Base-by-base conservation (phyloP, 169 alveolate species). In the Cryptosporidium xiaoi region DNA sequence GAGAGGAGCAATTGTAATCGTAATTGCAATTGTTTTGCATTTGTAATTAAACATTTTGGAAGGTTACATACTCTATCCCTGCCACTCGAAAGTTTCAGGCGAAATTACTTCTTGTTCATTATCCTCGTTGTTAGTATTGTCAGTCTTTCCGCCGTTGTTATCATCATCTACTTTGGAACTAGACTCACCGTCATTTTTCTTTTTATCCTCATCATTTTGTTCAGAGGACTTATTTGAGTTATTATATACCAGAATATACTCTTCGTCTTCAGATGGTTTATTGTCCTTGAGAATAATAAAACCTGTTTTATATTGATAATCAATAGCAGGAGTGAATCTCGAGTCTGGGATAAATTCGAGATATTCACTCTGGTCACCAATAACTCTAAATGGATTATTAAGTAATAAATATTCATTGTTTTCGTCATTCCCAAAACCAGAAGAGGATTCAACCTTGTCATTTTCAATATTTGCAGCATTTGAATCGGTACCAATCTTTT, bases 331-430 rank as follows among this genome's bases (percentile, higher is more conserved):
- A 48, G 83, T 82, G 85, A 91, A 97, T 84, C 98, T 93, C 64
- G 92, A 82, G 82, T 91, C 89, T 27, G 90, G 89, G 53, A 93
- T 56, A 69, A 94, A 93, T 58, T 77, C 77, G 40, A 96, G 93
- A 58, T 85, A 82, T 82, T 93, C 90, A 55, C 92, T 97, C 90
- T 97, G 98, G 68, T 84, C 91, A 50, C 96, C 95, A 24, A 97
- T 82, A 33, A 97, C 95, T 90, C 99, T 94, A 64, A 96, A 93
- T 31, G 99, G 99, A 85, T 97, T 97, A 51, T 91, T 91, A 66
- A 95, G 56, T 20, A 46, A 55, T 65, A 84, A 64, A 55, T 65
- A 66, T 51, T 71, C 66, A 51, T 77, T 44, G 44, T 90, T 51
- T 18, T 53, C 83, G 1, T 40, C 48, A 40, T 40, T 8, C 4